Evolutionary conservation across 2,329 filamentous ascomycete species (phyloP), one percentile per base, ranked within the genome.

Genomic region (Alternaria novae-zelandiae): DNA sequence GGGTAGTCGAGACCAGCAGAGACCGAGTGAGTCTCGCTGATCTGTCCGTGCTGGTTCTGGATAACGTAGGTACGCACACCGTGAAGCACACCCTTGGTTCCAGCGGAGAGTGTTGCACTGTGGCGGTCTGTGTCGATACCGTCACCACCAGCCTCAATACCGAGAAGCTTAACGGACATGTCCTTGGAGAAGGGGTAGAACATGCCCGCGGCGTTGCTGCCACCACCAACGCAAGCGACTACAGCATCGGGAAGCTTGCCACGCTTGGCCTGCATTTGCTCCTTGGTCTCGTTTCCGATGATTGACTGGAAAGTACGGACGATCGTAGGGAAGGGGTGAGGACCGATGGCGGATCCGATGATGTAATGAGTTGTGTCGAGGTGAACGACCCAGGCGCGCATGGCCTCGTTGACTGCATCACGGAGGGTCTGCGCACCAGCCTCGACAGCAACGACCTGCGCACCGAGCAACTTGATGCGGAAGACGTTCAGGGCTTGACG

Each of bases 401-500:
- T 84, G 20, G 96, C 94, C 82, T 99, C 95, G 83, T 98, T 98
- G 82, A 98, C 95, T 4, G 95, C 84, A 67, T 86, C 84, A 58
- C 85, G 82, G 5, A 86, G 81, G 4, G 84, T 86, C 73, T 89
- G 89, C 73, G 91, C 93, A 58, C 96, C 96, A 50, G 94, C 92
- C 79, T 97, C 94, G 49, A 99, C 96, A 5, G 96, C 91, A 44
- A 99, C 88, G 45, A 99, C 96, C 72, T 91, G 91, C 54, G 96
- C 96, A 63, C 96, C 96, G 6, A 99, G 90, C 11, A 99, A 87
- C 81, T 96, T 96, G 88, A 99, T 99, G 47, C 96, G 91, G 88
- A 99, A 99, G 43, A 99, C 96, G 81, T 99, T 99, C 62, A 99
- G 86, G 2, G 96, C 95, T 81, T 99, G 96, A 72, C 96, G 90